These are phyloP conservation scores for Aegilops speltoides DNA, from an alignment of 176 grass and related monocot species.

Conservation along the genomic window DNA sequence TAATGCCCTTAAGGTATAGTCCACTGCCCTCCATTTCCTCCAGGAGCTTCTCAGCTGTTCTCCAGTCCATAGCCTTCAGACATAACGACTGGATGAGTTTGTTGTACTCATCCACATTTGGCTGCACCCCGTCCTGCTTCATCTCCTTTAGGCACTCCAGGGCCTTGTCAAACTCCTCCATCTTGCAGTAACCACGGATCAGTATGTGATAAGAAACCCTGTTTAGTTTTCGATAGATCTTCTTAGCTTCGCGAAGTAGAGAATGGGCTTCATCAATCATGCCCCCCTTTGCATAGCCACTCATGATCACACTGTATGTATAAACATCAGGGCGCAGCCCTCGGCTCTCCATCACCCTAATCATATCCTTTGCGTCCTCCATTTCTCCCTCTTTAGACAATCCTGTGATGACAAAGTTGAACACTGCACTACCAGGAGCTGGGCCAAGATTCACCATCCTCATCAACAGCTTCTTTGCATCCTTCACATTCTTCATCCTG, in stretches of 20 bases:
- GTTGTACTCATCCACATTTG: conserved; percentile 88
- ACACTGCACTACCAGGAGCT: conserved; percentile 68
- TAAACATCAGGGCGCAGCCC: conserved; percentile 79
- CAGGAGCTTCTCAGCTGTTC: conserved; percentile 69
- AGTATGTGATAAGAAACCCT: conserved; percentile 74
- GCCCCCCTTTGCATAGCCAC: conserved; percentile 69
- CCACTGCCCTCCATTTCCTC: conserved; percentile 74
- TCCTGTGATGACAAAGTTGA: conserved; percentile 85
- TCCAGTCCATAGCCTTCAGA: conserved; percentile 90
- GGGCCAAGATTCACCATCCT: conserved; percentile 76
- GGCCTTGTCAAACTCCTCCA: conserved; percentile 84
- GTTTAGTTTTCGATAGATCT: conserved; percentile 60
- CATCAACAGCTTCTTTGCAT: conserved; percentile 62
- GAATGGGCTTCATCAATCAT: conserved; percentile 85
- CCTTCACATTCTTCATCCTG: conserved; percentile 54
- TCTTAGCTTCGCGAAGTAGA: conserved; percentile 67
- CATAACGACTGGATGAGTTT: conserved; percentile 89
- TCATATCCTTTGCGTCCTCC: conserved; percentile 66
- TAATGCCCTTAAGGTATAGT: conserved; percentile 57
- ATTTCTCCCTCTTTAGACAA: conserved; percentile 74
- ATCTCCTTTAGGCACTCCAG: conserved; percentile 86
- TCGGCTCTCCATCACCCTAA: conserved; percentile 63
- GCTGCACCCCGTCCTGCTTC: conserved; percentile 77
- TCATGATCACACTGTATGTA: conserved; percentile 89
- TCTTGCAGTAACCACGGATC: conserved; percentile 95